Base-by-base conservation (phyloP, 495 filamentous ascomycete genomes). In the Clohesyomyces aquaticus region DNA sequence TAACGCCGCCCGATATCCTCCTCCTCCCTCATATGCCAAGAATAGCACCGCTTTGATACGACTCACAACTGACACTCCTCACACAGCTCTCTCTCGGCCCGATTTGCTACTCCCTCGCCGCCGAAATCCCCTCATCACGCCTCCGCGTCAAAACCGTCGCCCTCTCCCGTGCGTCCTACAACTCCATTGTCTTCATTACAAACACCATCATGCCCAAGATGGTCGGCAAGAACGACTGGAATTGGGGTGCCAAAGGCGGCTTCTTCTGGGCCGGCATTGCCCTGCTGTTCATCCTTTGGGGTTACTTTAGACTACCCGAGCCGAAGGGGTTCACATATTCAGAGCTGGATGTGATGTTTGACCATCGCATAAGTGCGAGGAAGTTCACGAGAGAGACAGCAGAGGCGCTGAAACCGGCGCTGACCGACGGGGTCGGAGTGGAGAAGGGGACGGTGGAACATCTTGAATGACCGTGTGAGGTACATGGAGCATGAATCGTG, bases 241-340 rank as follows among this genome's bases (percentile, higher is more conserved):
- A 90, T 73, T 91, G 87, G 88, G 76, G 80, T 35, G 88, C 87
- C 69, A 88, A 82, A 56, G 79, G 87, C 18, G 88, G 87, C 19
- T 90, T 91, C 74, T 90, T 91, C 79, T 93, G 87, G 88, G 87
- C 81, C 8, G 87, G 85, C 0, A 83, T 84, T 56, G 88, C 86
- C 73, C 88, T 88, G 76, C 71, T 84, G 32, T 89, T 85, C 73
- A 83, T 90, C 59, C 73, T 90, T 4, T 91, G 88, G 72, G 82
- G 82, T 0, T 91, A 84, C 74, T 90, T 90, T 80, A 81, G 88
- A 3, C 80, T 91, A 0, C 88, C 88, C 0, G 88, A 91, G 63
- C 88, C 88, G 0, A 72, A 75, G 0, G 88, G 87, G 6, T 82
- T 87, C 18, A 82, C 86, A 0, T 91, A 87, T 61, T 86, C 85